Evolutionary conservation across 176 grass and related monocot species (phyloP).

Genomic region (Raddia distichophylla): DNA sequence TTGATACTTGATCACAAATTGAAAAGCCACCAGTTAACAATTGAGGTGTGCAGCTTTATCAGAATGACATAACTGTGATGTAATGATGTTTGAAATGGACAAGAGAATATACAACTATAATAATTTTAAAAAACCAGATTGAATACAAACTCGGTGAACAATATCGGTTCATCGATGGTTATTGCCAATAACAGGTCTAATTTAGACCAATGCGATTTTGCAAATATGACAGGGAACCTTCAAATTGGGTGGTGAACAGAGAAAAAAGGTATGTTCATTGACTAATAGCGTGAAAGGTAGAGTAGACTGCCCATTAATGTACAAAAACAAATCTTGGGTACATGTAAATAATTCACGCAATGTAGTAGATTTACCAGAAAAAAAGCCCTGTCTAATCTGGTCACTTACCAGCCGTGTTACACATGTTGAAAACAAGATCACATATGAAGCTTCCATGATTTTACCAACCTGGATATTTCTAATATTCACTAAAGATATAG

Average conservation of each 20-base stretch:
- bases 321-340: neutral
- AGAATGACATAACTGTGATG: neutral
- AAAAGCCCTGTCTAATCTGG: neutral
- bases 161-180: neutral
- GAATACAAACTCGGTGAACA: neutral
- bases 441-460: neutral
- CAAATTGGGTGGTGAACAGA: neutral
- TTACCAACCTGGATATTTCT: neutral
- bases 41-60: constrained; percentile 7
- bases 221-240: neutral
- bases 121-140: neutral
- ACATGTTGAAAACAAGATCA: neutral
- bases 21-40: neutral
- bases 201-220: neutral
- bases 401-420: neutral
- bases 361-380: neutral
- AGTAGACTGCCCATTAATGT: neutral
- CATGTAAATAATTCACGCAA: neutral
- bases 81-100: neutral
- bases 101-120: neutral
- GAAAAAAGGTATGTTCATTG: neutral
- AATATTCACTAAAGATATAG: neutral
- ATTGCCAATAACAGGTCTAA: neutral
- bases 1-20: neutral
- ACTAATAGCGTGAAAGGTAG: neutral